Conservation (phyloP, 805 yeast genomes). For the Myxozyma kluyveri region DNA sequence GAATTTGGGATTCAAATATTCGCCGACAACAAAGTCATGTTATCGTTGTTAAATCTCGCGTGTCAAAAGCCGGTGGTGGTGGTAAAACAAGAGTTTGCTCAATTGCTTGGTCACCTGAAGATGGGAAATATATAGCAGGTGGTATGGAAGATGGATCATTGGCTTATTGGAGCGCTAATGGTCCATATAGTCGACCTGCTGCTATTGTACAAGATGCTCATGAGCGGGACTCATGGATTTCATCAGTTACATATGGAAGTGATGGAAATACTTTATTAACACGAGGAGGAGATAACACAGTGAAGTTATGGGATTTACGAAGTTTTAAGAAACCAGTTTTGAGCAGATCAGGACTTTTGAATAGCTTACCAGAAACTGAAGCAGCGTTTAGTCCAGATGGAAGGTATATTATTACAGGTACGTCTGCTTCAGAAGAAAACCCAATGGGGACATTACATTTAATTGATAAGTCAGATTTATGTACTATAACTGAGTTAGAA, state of each 20-base stretch:
- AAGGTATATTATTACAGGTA: constrained; percentile 34
- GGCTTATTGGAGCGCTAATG: constrained; percentile 33
- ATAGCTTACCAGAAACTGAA: constrained; percentile 25
- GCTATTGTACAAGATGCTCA: constrained; percentile 31
- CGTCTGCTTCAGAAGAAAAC: constrained; percentile 14
- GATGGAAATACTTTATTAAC: constrained; percentile 29
- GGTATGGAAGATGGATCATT: constrained; percentile 32
- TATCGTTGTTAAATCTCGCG: constrained; percentile 33
- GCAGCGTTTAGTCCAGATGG: constrained; percentile 34
- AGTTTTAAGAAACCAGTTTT: constrained; percentile 30
- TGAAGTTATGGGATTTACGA: constrained; percentile 38
- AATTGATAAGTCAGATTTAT: constrained; percentile 35
- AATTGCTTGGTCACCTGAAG: constrained; percentile 27
- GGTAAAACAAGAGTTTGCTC: constrained; percentile 22
- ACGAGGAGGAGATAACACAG: constrained; percentile 30
- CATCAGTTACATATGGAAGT: constrained; percentile 18
- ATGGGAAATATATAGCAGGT: constrained; percentile 29
- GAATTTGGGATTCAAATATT: constrained; percentile 39
- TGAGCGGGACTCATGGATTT: constrained; percentile 23
- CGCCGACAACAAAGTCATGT: constrained; percentile 33
- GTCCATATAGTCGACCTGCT: constrained; percentile 35
- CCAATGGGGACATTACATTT: constrained; percentile 29
- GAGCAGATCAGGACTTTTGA: constrained; percentile 23
- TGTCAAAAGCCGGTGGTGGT: constrained; percentile 21
- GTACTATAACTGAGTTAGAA: constrained; percentile 27